Base-by-base conservation (phyloP, 768 basidiomycete genomes). In the Leccinum disarticulatum region DNA sequence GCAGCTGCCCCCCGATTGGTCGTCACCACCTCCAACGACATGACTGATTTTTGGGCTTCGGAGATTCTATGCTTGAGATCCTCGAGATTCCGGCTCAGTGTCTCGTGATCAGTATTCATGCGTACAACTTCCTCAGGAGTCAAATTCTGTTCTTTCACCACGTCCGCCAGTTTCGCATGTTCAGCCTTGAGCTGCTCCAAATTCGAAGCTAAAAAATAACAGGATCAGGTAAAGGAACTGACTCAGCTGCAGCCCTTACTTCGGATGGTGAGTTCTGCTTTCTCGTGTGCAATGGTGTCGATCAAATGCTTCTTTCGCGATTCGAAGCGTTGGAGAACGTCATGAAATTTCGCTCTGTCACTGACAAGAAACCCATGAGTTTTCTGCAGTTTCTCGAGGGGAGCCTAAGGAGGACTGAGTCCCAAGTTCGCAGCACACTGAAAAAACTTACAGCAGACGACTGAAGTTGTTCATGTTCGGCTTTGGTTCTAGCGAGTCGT, bases 91-190 rank as follows among this genome's bases (percentile, higher is more conserved):
- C 86, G 83, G 4, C 83, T 78, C 36, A 96, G 80, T 28, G 80
- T 84, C 65, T 95, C 91, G 58, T 93, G 89, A 64, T 98, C 95
- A 5, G 86, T 86, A 66, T 89, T 95, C 92, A 99, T 95, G 38
- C 87, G 87, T 56, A 84, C 76, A 46, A 97, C 93, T 74, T 99
- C 95, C 72, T 95, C 93, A 0, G 91, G 90, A 2, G 91, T 85
- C 48, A 99, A 81, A 68, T 97, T 95, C 73, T 99, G 97, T 33
- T 78, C 84, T 67, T 87, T 87, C 30, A 98, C 91, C 3, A 87
- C 81, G 1, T 81, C 79, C 9, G 77, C 75, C 27, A 95, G 79
- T 56, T 80, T 82, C 27, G 79, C 78, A 63, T 89, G 83, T 66
- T 95, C 91, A 28, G 74, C 71, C 62, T 83, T 83, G 35, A 91